phyloP scores from a whole-genome alignment of 352 stramenopile genomes.

The Salisapilia sapeloensis region DNA sequence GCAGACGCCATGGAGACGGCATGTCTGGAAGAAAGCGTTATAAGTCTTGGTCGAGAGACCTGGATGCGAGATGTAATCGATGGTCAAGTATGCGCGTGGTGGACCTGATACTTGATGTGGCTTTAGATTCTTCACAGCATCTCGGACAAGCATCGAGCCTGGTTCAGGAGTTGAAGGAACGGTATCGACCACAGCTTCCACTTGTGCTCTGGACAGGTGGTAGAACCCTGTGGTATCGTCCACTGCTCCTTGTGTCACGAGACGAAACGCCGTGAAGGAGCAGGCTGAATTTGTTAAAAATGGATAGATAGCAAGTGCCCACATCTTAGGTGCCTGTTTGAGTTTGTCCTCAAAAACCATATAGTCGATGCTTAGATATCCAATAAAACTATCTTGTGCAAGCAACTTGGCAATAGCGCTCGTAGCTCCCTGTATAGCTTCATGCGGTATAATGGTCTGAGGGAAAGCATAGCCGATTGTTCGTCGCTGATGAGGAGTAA shows the following conservation, averaged over 20 bases:
- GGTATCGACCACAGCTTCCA: conserved; percentile 1
- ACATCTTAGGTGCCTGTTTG: conserved; percentile 28
- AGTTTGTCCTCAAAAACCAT: conserved; percentile 49
- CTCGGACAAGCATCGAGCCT: too few relatives aligned
- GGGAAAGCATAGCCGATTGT: conserved; percentile 56
- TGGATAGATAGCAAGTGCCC: conserved; percentile 55
- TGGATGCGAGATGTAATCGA: conserved; percentile 65
- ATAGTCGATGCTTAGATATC: conserved; percentile 74
- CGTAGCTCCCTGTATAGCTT: conserved; percentile 51
- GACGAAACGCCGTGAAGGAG: conserved; percentile 52
- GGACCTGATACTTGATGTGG: conserved; percentile 6
- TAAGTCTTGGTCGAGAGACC: conserved; percentile 67
- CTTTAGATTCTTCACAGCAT: conserved; percentile 1
- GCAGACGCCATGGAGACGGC: conserved; percentile 72
- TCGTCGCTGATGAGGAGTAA: conserved; percentile 9
- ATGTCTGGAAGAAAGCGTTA: conserved; percentile 77
- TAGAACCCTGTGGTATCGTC: conserved; percentile 17
- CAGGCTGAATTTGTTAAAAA: conserved; percentile 62
- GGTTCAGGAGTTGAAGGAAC: neutral
- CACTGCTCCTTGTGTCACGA: conserved; percentile 25
- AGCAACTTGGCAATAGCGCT: conserved; percentile 26
- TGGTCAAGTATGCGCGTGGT: conserved; percentile 38
- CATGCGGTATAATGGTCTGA: conserved; percentile 52
- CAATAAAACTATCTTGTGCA: conserved; percentile 27
- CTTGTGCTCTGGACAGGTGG: conserved; percentile 6